Base-by-base conservation (phyloP, 768 basidiomycete genomes). In the Crassisporium funariophilum region DNA sequence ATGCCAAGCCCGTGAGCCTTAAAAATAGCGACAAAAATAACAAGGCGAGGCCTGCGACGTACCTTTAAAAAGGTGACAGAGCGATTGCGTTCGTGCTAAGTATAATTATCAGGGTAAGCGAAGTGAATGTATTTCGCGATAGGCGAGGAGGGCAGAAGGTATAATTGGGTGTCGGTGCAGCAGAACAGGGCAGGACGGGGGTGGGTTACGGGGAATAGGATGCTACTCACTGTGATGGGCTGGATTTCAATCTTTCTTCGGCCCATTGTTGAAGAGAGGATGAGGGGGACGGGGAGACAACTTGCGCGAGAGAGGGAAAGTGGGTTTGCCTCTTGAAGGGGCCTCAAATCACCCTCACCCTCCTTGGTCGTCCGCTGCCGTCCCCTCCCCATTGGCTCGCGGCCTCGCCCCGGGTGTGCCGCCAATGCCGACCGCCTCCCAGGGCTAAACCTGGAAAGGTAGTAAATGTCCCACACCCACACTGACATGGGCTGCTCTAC, bases 31-130 rank as follows among this genome's bases (percentile, higher is more conserved):
- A 71, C 55, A 58, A 73, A 68, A 63, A 67, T 63, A 46, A 31
- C 10, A 56, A 54, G 52, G 49, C 50, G 50, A 58, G 54, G 55
- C 43, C 37, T 55, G 56, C 50, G 53, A 64, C 75, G 57, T 73
- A 78, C 90, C 83, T 91, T 92, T 73, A 91, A 74, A 78, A 91
- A 92, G 58, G 90, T 92, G 65, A 92, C 90, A 52, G 88, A 86
- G 58, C 90, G 86, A 68, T 91, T 92, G 71, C 90, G 84, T 71
- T 92, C 90, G 72, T 92, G 87, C 89, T 92, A 77, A 70, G 71
- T 66, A 70, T 72, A 76, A 61, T 54, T n/a, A n/a, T 86, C 74
- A 67, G 72, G 64, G 72, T 73, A 76, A 62, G 51, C 52, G 51
- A 68, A 40, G n/a, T n/a, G n/a, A n/a, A n/a, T n/a, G n/a, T n/a